phyloP scores from a whole-genome alignment of 2,329 filamentous ascomycete species.

The Xylaria sp. region DNA sequence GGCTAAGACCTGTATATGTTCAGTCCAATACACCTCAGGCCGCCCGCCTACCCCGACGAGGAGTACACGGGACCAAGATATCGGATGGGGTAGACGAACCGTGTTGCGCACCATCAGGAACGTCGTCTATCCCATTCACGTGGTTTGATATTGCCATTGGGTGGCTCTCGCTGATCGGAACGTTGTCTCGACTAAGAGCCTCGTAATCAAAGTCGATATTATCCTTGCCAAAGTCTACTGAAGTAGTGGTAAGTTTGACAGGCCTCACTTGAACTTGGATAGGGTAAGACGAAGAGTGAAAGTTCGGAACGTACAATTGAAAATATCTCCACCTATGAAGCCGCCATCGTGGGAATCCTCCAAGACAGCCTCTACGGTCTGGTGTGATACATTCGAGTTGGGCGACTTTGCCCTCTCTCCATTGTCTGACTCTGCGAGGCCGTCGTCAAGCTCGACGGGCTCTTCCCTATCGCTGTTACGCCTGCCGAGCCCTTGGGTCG shows the following conservation, averaged over 20 bases:
- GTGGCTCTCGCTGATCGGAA: no score
- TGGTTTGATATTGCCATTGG: no score
- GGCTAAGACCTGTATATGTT: background rate
- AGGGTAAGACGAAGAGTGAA: no score
- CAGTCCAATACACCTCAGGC: no score
- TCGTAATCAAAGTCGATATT: no score
- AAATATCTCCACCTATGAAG: background rate
- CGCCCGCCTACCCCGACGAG: no score
- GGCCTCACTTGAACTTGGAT: no score
- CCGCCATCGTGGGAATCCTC: background rate
- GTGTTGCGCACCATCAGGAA: no score
- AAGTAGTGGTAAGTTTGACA: background rate
- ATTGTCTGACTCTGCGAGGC: background rate
- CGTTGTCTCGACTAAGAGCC: no score
- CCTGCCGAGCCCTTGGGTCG: background rate
- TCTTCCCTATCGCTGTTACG: background rate
- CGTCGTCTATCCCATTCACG: no score
- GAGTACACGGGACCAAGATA: no score
- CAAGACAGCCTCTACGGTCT: background rate
- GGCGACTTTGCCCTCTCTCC: background rate
- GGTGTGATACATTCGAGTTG: background rate
- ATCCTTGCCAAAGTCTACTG: background rate
- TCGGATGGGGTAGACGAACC: no score
- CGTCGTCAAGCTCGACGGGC: background rate
- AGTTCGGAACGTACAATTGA: background rate